Evolutionary conservation across 345 rosid genomes (phyloP), one percentile per base, ranked within the genome.

Genomic region (Pugionium dolabratum): DNA sequence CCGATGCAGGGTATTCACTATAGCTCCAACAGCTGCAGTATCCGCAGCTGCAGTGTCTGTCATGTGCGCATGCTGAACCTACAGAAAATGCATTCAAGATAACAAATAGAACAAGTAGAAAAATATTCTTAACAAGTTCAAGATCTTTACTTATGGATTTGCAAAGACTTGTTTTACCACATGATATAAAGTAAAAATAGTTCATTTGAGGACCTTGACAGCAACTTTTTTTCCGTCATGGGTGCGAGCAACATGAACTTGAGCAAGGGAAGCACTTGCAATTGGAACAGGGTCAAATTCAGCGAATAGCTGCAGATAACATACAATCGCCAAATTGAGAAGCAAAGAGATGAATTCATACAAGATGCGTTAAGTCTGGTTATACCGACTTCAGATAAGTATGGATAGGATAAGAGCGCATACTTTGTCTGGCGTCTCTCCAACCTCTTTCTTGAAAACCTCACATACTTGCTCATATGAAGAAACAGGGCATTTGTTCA

Each of bases 221-320:
- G 96, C 95, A 60, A 94, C 90, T 79, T 88, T 94, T 76, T 74
- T 76, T 45, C 96, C 96, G 64, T 82, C 84, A 57, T 35, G 80
- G 0, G 83, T 86, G 25, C 68, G 78, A 70, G 99, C 97, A 80
- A 88, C 86, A 85, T 94, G 99, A 78, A 94, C 97, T 88, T 94
- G 97, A 54, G 99, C 99, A 58, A 94, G 91, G 61, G 99, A 90
- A 78, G 99, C 97, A 76, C 97, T 94, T 44, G 97, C 99, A 56
- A 94, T 82, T 0, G 97, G 97, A 76, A 81, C 89, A 53, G 95
- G 89, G 67, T 94, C 88, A 78, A 94, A 88, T 34, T 94, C 95
- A 35, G 71, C 72, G 63, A 88, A 94, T 26, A 90, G 73, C 97
- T 90, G 71, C 51, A 69, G 45, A 18, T 18, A 18, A 18, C 18